Conservation (phyloP, 2,329 filamentous ascomycete species). For the Calycina herbarum region DNA sequence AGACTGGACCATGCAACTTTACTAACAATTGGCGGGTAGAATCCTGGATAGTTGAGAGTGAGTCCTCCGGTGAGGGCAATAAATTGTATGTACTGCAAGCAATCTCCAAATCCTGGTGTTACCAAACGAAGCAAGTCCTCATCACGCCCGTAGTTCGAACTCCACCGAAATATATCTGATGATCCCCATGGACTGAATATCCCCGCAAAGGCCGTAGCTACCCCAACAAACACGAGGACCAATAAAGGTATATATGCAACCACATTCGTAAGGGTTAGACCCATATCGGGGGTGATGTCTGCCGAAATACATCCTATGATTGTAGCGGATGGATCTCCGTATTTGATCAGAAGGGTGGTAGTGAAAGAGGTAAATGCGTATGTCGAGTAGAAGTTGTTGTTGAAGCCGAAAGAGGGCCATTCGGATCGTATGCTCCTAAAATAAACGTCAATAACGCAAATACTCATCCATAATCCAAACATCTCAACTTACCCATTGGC, state of each 20-base stretch:
- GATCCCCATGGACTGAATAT: constrained; percentile 95
- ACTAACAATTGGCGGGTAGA: constrained; percentile 87
- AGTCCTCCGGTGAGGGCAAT: constrained; percentile 83
- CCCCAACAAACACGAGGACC: constrained; percentile 75
- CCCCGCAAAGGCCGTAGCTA: constrained; percentile 80
- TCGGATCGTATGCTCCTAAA: constrained; percentile 8
- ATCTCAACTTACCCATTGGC: constrained; percentile 47
- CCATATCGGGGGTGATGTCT: constrained; percentile 82
- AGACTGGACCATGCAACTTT: constrained; percentile 85
- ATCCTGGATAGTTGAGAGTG: constrained; percentile 87
- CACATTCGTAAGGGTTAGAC: constrained; percentile 63
- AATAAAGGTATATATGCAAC: constrained; percentile 75
- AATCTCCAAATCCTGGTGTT: constrained; percentile 95
- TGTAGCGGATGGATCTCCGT: constrained; percentile 65
- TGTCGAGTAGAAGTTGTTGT: constrained; percentile 73
- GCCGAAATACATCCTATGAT: constrained; percentile 78
- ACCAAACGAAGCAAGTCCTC: constrained; percentile 88
- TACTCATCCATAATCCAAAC: background rate
- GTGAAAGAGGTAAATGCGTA: constrained; percentile 86
- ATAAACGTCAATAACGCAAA: constrained; percentile 16
- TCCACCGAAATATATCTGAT: constrained; percentile 88
- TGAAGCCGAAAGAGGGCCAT: constrained; percentile 68
- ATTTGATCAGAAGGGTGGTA: constrained; percentile 70
- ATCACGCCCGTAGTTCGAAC: constrained; percentile 95
- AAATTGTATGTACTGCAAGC: constrained; percentile 95